Percentiles rank a stretch among this genome's conserved stretches.
These are phyloP conservation scores for Hymenoscyphus repandus DNA, from an alignment of 2,329 filamentous ascomycete genomes.

Conservation along the genomic window DNA sequence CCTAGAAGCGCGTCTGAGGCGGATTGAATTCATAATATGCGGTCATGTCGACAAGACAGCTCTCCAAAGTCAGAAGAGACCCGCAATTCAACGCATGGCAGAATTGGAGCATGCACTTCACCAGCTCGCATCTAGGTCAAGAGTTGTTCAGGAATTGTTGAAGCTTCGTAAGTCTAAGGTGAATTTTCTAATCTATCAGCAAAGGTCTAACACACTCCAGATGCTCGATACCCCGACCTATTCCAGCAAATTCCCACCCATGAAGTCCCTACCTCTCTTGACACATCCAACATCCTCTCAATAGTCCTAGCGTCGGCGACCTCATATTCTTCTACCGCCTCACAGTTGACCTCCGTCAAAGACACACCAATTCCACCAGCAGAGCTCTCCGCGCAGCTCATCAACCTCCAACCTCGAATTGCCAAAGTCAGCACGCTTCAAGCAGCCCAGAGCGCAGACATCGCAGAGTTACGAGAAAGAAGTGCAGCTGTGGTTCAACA, in stretches of 20 bases:
- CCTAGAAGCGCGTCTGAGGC: constrained; percentile 27
- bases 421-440: constrained; percentile 29
- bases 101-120: constrained; percentile 21
- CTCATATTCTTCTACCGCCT: constrained; percentile 31
- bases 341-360: constrained; percentile 29
- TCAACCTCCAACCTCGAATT: constrained; percentile 29
- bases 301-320: constrained; percentile 31
- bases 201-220: constrained; percentile 18
- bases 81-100: constrained; percentile 15
- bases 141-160: constrained; percentile 30
- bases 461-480: constrained; percentile 26
- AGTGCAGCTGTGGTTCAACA: constrained; percentile 28
- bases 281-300: constrained; percentile 23
- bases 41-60: constrained; percentile 17
- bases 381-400: constrained; percentile 29
- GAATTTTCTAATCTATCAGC: not conserved
- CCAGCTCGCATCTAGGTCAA: constrained; percentile 23
- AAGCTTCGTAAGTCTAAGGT: constrained; percentile 23
- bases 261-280: constrained; percentile 26
- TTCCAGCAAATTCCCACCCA: constrained; percentile 27
- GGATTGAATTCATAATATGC: constrained; percentile 29
- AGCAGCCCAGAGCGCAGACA: constrained; percentile 26
- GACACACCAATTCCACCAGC: constrained; percentile 30
- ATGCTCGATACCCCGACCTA: constrained; percentile 30
- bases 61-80: constrained; percentile 2